These are phyloP conservation scores for Pseudogymnoascus sp. DNA, from an alignment of 2,329 filamentous ascomycete species.

Conservation along the genomic window DNA sequence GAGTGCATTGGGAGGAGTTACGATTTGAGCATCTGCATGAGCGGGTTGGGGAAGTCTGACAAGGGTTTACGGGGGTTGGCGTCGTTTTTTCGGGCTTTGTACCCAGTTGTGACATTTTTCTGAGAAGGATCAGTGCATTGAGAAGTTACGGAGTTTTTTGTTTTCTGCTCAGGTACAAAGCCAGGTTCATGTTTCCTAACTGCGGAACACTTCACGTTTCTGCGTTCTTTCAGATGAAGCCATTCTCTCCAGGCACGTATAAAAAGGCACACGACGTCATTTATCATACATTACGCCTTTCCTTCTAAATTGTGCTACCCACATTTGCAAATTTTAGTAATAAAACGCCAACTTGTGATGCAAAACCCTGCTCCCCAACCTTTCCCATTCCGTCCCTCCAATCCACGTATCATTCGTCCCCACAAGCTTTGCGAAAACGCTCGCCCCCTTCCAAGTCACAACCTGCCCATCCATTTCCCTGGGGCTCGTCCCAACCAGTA, in stretches of 20 bases:
- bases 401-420: conserved; percentile 94
- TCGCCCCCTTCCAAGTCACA: conserved; percentile 96
- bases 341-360: conserved; percentile 61
- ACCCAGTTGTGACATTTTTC: background rate
- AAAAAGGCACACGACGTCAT: conserved; percentile 1
- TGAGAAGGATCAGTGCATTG: background rate
- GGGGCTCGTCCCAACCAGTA: conserved; percentile 61
- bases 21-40: background rate
- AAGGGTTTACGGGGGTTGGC: background rate
- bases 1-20: background rate
- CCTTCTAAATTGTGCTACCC: conserved; percentile 1
- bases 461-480: conserved; percentile 94
- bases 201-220: background rate
- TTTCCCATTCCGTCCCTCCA: conserved; percentile 76
- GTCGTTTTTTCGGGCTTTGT: background rate
- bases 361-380: conserved; percentile 69
- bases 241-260: background rate
- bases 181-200: background rate
- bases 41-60: background rate
- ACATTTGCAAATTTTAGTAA: conserved; percentile 15
- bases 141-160: no score
- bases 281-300: conserved; percentile 2
- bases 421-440: conserved; percentile 84
- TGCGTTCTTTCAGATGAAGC: background rate
- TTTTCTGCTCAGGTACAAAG: background rate